These are phyloP conservation scores for Lactarius indigo DNA, from an alignment of 768 basidiomycete genomes.

Conservation along the genomic window DNA sequence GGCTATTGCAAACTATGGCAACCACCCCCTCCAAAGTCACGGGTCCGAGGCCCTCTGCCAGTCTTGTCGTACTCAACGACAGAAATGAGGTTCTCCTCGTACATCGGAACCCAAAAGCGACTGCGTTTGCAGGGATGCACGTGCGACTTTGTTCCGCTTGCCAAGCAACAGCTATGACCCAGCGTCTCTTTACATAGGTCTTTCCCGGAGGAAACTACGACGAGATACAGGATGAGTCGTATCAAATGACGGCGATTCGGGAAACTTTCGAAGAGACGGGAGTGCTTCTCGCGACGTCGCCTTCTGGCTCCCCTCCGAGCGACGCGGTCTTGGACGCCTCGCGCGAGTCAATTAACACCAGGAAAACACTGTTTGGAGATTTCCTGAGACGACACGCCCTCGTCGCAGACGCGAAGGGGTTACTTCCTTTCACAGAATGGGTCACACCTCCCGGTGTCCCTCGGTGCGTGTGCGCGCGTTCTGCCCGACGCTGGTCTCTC, in stretches of 20 bases:
- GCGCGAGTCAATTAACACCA: slow-evolving; percentile 53
- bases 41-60: slow-evolving; percentile 60
- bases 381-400: slow-evolving; percentile 50
- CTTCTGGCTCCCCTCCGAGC: slow-evolving; percentile 28
- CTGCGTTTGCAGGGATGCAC: slow-evolving; percentile 62
- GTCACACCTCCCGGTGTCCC: slow-evolving; percentile 57
- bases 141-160: slow-evolving; percentile 37
- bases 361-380: slow-evolving; percentile 45
- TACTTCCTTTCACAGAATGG: slow-evolving; percentile 75
- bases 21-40: slow-evolving; percentile 9
- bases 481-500: neutral
- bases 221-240: slow-evolving; percentile 51
- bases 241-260: slow-evolving; percentile 62
- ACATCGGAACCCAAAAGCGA: slow-evolving; percentile 61
- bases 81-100: slow-evolving; percentile 69
- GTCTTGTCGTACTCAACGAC: slow-evolving; percentile 59
- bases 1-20: slow-evolving; percentile 7
- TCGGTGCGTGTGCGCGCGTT: slow-evolving; percentile 45
- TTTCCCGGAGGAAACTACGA: slow-evolving; percentile 76
- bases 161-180: neutral
- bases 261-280: slow-evolving; percentile 80
- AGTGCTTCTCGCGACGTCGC: slow-evolving; percentile 51
- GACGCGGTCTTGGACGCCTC: slow-evolving; percentile 48
- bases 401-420: slow-evolving; percentile 40
- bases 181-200: slow-evolving; percentile 44